A percentile compares a stretch with the other conserved stretches of the same genome.
These are phyloP conservation scores for Rhinocladiella mackenziei DNA, from an alignment of 2,329 filamentous ascomycete genomes.

Conservation along the genomic window DNA sequence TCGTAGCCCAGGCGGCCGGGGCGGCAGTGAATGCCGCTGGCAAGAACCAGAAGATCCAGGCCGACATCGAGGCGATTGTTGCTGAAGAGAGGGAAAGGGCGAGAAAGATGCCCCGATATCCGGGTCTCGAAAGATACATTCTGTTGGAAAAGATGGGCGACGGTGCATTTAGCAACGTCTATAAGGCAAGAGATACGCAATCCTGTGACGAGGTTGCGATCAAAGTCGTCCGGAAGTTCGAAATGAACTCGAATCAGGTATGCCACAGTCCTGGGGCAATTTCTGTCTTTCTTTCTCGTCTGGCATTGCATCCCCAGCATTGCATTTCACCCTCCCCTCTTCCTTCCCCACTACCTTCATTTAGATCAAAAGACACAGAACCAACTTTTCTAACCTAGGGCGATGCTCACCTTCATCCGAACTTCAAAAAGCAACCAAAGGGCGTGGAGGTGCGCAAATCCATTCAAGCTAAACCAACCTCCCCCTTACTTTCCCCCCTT, in stretches of 20 bases:
- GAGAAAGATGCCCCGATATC: slow-evolving; percentile 80
- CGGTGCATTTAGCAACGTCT: slow-evolving; percentile 98
- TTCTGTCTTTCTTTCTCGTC: slow-evolving; percentile 24
- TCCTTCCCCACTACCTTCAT: slow-evolving; percentile 29
- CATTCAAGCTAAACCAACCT: slow-evolving; percentile 26
- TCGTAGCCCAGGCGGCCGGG: slow-evolving; percentile 64
- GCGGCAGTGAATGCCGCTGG: slow-evolving; percentile 61
- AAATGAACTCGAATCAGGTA: slow-evolving; percentile 99
- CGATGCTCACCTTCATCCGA: slow-evolving; percentile 88
- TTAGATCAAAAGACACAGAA: slow-evolving; percentile 37
- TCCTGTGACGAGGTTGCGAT: slow-evolving; percentile 77
- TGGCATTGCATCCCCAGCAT: slow-evolving; percentile 16
- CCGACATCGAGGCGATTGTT: slow-evolving; percentile 77
- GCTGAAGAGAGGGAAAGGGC: slow-evolving; percentile 86
- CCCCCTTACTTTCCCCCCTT: slow-evolving; percentile 27
- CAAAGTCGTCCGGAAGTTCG: slow-evolving; percentile 97
- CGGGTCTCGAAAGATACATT: slow-evolving; percentile 79
- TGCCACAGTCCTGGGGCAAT: slow-evolving; percentile 42
- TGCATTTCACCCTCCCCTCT: slow-evolving; percentile 22
- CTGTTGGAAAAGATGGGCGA: slow-evolving; percentile 97
- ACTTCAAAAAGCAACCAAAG: slow-evolving; percentile 92
- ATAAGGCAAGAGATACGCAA: slow-evolving; percentile 73
- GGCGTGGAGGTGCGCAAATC: slow-evolving; percentile 83
- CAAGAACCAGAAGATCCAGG: slow-evolving; percentile 56
- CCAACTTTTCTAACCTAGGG: slow-evolving; percentile 64